These are phyloP conservation scores for Wickerhamomyces sp. DNA, from an alignment of 1,139 yeast genomes.

Conservation along the genomic window DNA sequence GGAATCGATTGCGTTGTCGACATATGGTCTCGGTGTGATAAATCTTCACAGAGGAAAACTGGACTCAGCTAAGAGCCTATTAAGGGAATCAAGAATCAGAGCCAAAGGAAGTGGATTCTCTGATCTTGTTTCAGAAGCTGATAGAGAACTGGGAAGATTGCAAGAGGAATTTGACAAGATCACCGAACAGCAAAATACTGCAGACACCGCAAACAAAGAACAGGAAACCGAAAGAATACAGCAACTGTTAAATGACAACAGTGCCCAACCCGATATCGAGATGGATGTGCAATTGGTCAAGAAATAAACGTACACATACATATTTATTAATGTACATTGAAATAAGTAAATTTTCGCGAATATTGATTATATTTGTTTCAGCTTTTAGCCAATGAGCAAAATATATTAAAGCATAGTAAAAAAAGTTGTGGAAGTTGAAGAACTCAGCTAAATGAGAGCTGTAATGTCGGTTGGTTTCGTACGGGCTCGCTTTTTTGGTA, in stretches of 20 bases:
- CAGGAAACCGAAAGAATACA: constrained; percentile 15
- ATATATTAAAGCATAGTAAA: too few species aligned
- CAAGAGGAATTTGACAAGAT: constrained; percentile 29
- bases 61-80: constrained; percentile 48
- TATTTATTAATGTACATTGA: too few species aligned
- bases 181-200: too few species aligned
- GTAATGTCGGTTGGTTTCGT: too few species aligned
- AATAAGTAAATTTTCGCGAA: too few species aligned
- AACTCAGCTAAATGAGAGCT: too few species aligned
- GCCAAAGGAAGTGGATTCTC: constrained; percentile 66
- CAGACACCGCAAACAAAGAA: too few species aligned
- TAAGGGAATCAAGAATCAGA: constrained; percentile 68
- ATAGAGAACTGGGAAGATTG: constrained; percentile 54
- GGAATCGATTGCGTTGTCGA: constrained; percentile 74
- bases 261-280: constrained; percentile 15
- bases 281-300: constrained; percentile 16
- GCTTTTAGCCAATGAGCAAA: too few species aligned
- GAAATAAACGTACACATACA: not conserved
- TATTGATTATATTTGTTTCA: too few species aligned
- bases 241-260: constrained; percentile 6
- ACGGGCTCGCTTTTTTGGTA: too few species aligned
- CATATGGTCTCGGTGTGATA: constrained; percentile 83
- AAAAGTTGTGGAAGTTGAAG: too few species aligned
- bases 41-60: constrained; percentile 54
- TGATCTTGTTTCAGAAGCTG: constrained; percentile 62